Percentiles rank a stretch among this genome's conserved stretches.
Evolutionary conservation across 2,329 filamentous ascomycete species (phyloP).

Genomic region (Neonectria punicea): DNA sequence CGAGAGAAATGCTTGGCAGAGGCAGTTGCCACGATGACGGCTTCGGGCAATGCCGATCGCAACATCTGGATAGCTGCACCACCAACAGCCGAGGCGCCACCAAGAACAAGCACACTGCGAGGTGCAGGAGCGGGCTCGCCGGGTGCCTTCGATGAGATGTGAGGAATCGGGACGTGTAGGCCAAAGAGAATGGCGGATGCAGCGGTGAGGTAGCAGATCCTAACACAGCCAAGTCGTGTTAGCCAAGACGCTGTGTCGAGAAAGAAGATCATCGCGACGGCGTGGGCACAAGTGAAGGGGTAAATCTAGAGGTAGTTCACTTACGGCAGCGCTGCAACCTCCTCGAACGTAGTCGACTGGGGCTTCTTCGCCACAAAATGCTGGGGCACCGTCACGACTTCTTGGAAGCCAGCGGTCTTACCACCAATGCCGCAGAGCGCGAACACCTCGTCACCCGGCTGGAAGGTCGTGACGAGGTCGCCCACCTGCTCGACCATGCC

Average conservation of each 20-base stretch:
- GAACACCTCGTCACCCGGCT: constrained; percentile 54
- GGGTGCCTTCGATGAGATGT: constrained; percentile 23
- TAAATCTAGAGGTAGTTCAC: constrained; percentile 2
- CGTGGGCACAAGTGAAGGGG: not conserved
- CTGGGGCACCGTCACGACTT: constrained; percentile 33
- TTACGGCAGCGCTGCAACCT: constrained; percentile 33
- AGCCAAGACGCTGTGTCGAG: constrained; percentile 3
- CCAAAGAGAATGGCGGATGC: constrained; percentile 32
- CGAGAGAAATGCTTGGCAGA: constrained; percentile 25
- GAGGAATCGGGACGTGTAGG: constrained; percentile 31
- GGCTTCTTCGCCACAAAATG: constrained; percentile 35
- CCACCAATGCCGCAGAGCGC: constrained; percentile 33
- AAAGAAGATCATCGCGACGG: not conserved
- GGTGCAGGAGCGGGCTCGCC: constrained; percentile 2
- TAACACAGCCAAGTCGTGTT: constrained; percentile 15
- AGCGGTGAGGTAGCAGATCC: constrained; percentile 36
- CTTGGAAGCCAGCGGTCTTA: constrained; percentile 34
- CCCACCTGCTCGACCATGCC: constrained; percentile 40
- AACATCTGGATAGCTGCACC: constrained; percentile 36
- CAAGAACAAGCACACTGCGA: constrained; percentile 32
- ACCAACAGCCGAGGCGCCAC: constrained; percentile 33
- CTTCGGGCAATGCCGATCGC: constrained; percentile 28
- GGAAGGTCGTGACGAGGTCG: constrained; percentile 29
- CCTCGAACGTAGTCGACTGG: constrained; percentile 24
- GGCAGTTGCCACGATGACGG: constrained; percentile 25